phyloP scores from a whole-genome alignment of 208 protist species.

The Blechomonas ayalai region DNA sequence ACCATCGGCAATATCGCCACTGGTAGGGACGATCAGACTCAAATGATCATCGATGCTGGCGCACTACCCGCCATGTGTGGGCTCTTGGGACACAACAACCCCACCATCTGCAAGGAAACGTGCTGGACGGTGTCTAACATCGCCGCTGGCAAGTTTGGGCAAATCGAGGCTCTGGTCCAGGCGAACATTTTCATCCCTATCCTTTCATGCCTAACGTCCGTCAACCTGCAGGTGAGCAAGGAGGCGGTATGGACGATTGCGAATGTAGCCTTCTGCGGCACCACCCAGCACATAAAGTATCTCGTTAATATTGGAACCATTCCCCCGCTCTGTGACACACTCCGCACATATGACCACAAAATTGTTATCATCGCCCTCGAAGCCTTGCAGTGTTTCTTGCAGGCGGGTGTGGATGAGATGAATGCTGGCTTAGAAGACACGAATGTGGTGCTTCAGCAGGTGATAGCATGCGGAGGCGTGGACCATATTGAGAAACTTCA shows the following conservation, averaged over 20 bases:
- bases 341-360: conserved; percentile 82
- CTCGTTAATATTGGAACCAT: conserved; percentile 89
- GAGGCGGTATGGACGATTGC: conserved; percentile 97
- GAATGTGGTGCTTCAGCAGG: conserved; percentile 63
- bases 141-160: conserved; percentile 90
- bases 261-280: conserved; percentile 94
- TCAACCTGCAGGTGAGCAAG: conserved; percentile 95
- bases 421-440: conserved; percentile 15
- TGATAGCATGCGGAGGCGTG: conserved; percentile 92
- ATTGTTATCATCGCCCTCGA: conserved; percentile 94
- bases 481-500: conserved; percentile 94
- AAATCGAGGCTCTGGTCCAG: conserved; percentile 93
- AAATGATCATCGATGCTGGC: conserved; percentile 91
- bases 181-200: conserved; percentile 91
- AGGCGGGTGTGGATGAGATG: conserved; percentile 53
- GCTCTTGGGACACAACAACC: conserved; percentile 82
- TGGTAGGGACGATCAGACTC: conserved; percentile 95
- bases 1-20: conserved; percentile 99
- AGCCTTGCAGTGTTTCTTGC: conserved; percentile 95
- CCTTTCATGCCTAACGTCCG: conserved; percentile 72
- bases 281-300: conserved; percentile 84
- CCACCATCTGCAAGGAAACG: conserved; percentile 96
- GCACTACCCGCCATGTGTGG: conserved; percentile 64
- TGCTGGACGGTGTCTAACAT: conserved; percentile 99
- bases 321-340: conserved; percentile 89